phyloP scores from a whole-genome alignment of 2,329 filamentous ascomycete species.

The Aotearoamyces nothofagi region DNA sequence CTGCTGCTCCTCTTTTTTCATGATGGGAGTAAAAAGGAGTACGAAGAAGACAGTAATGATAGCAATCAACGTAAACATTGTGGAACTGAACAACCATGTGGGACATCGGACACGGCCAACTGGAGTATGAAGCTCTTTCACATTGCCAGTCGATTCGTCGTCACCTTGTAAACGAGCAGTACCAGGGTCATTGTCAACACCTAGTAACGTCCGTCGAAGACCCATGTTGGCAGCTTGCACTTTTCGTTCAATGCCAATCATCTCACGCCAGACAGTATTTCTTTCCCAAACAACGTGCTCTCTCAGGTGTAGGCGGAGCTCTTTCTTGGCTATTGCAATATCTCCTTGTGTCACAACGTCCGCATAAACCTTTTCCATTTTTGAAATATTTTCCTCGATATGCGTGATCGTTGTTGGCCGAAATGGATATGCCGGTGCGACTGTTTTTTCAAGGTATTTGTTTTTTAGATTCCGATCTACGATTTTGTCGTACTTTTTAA shows the following conservation, averaged over 20 bases:
- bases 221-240: constrained; percentile 89
- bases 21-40: constrained; percentile 63
- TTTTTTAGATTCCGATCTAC: constrained; percentile 67
- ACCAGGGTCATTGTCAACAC: constrained; percentile 51
- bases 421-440: constrained; percentile 74
- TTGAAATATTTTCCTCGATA: constrained; percentile 55
- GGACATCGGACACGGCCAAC: constrained; percentile 65
- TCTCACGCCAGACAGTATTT: constrained; percentile 97
- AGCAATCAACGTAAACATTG: constrained; percentile 59
- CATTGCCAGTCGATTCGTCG: constrained; percentile 43
- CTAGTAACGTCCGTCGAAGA: constrained; percentile 60
- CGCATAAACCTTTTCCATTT: constrained; percentile 69
- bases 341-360: constrained; percentile 74
- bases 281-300: constrained; percentile 98
- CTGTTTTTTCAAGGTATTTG: constrained; percentile 57
- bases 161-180: constrained; percentile 73
- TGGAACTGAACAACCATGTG: constrained; percentile 68
- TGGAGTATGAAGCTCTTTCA: constrained; percentile 63
- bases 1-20: constrained; percentile 80
- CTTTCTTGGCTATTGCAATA: constrained; percentile 58
- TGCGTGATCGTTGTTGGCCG: constrained; percentile 52
- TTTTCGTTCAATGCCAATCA: constrained; percentile 94
- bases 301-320: constrained; percentile 76
- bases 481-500: constrained; percentile 99
- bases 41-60: constrained; percentile 61